A percentile compares a stretch with the other conserved stretches of the same genome.
Conservation (phyloP, 148 eudicot genomes). For the Rhododendron simsii region DNA sequence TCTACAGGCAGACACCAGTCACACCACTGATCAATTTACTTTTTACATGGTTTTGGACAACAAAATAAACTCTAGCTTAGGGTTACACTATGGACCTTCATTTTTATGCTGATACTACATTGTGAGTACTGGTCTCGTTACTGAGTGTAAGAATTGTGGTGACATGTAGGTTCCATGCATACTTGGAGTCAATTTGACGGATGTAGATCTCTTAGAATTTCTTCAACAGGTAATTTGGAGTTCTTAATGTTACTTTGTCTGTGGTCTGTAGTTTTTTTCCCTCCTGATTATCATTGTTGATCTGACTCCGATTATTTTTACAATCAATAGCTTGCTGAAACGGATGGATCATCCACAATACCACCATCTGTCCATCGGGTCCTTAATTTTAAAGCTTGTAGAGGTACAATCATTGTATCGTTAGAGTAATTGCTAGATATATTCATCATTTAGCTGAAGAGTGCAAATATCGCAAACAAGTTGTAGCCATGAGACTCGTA, state of each 20-base stretch:
- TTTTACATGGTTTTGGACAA: constrained; percentile 1
- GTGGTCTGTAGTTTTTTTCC: neutral
- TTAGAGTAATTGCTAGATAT: neutral
- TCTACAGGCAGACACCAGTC: neutral
- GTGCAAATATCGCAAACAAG: neutral
- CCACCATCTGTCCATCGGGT: constrained; percentile 85
- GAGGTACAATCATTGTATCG: constrained; percentile 48
- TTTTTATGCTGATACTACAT: neutral
- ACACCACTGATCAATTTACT: neutral
- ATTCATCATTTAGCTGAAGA: neutral
- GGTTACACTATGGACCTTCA: neutral
- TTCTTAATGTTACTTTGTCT: neutral
- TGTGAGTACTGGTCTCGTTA: neutral
- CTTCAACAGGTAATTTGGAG: constrained; percentile 64
- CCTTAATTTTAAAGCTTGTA: constrained; percentile 83
- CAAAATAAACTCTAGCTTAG: neutral
- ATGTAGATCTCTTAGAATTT: constrained; percentile 74
- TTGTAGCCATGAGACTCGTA: neutral
- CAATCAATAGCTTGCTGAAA: constrained; percentile 74
- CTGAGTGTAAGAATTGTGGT: neutral
- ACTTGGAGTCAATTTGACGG: constrained; percentile 80
- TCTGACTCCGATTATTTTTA: constrained; percentile 4
- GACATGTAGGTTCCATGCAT: constrained; percentile 84
- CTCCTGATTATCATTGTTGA: neutral
- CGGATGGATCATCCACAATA: constrained; percentile 89